phyloP scores from a whole-genome alignment of 2,329 filamentous ascomycete genomes.

The Magnaporthiopsis incrustans region DNA sequence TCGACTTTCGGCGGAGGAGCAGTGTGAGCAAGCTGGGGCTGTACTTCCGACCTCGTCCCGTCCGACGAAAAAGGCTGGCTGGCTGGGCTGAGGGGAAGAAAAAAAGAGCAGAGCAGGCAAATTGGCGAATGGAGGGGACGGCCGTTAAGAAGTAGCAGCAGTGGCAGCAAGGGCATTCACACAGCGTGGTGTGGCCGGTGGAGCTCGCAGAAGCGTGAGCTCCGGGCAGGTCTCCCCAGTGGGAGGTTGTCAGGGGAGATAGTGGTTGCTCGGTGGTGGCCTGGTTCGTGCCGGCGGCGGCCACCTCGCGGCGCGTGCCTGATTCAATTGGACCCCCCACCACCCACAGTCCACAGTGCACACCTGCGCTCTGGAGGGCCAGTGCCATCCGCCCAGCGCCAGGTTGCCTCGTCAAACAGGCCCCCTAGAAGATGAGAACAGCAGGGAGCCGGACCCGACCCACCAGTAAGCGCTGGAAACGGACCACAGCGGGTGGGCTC shows the following conservation, averaged over 20 bases:
- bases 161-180: neutral
- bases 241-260: constrained; percentile 14
- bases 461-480: constrained; percentile 4
- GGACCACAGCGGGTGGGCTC: neutral
- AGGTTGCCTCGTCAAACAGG: neutral
- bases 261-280: constrained; percentile 6
- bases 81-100: constrained; percentile 3
- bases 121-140: constrained; percentile 6
- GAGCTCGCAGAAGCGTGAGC: neutral
- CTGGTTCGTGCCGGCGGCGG: neutral
- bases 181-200: constrained; percentile 1
- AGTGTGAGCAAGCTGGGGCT: neutral
- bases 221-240: neutral
- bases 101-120: neutral
- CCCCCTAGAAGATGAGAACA: neutral
- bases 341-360: neutral
- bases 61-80: constrained; percentile 5
- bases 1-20: neutral
- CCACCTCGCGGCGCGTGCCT: neutral
- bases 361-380: neutral
- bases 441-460: neutral
- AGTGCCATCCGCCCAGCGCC: too few species aligned
- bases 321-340: neutral
- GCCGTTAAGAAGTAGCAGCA: constrained; percentile 5
- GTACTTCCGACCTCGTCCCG: constrained; percentile 6